A percentile compares a stretch with the other conserved stretches of the same genome.
Conservation (phyloP, 108 stramenopile genomes). For the Stephanodiscus minutulus region DNA sequence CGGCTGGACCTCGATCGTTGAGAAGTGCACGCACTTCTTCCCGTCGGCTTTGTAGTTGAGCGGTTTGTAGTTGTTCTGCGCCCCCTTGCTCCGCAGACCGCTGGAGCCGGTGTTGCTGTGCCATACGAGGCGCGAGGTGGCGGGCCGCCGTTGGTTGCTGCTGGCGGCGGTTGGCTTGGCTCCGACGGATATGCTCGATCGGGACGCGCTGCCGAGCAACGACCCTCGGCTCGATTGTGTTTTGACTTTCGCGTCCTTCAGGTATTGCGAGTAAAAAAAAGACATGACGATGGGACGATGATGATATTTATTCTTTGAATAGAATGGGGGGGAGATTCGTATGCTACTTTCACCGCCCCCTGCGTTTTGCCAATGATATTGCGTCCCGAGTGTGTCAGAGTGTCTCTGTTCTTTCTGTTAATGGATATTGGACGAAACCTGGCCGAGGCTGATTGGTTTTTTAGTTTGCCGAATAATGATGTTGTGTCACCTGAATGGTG, state of each 20-base stretch:
- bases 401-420: no score
- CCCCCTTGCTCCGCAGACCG: background rate
- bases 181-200: background rate
- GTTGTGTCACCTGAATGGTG: no score
- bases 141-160: constrained; percentile 8
- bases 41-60: constrained; percentile 4
- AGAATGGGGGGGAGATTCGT: background rate
- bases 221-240: background rate
- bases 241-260: constrained; percentile 7
- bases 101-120: constrained; percentile 16
- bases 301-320: background rate
- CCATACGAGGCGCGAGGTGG: constrained; percentile 11
- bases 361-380: background rate
- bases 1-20: constrained; percentile 25
- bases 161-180: background rate
- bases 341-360: background rate
- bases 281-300: background rate
- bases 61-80: constrained; percentile 9
- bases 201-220: background rate
- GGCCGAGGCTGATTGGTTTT: no score
- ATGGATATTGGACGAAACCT: no score
- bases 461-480: no score
- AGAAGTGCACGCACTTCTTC: constrained; percentile 39
- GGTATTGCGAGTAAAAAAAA: constrained; percentile 33
- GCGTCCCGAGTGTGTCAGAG: no score